Base-by-base conservation (phyloP, 768 basidiomycete species). In the Trametopsis cervina region DNA sequence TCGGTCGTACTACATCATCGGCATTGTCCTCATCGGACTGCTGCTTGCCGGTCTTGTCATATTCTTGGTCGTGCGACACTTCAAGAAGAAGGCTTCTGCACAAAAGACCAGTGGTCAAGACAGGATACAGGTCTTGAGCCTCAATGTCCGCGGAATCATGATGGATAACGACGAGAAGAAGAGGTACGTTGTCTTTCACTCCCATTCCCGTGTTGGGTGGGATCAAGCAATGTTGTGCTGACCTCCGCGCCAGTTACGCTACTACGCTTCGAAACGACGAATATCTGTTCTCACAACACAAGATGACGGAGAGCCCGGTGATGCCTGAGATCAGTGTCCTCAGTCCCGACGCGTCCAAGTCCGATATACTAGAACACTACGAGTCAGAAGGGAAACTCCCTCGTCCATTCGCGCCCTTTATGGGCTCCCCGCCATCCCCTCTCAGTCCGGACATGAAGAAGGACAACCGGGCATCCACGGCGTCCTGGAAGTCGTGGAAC, bases 321-420 rank as follows among this genome's bases (percentile, higher is more conserved):
- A 67, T 85, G 49, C 85, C 85, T 9, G 68, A 71, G 13, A 75
- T 70, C 56, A 68, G 70, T 18, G 60, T 76, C 49, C 52, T 68
- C 21, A 68, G 64, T 26, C 60, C 68, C 9, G 61, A 53, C 57
- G 63, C 57, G 43, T 60, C 67, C 26, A 64, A 66, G 39, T 66
- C 74, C 42, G 71, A 74, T 42, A 68, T 75, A 46, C 47, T 76
- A 47, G 59, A 70, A 21, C 71, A 70, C 58, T 70, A 78, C 59
- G 57, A 65, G 40, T 63, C 68, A 50, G 68, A 67, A 20, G 70
- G 71, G 42, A 67, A 56, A 35, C 60, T 74, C 51, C 73, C 73
- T 21, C 65, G 64, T 24, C 63, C 73, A 9, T 68, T 73, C 61
- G 50, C 60, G 53, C 70, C 74, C 25, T 70, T 71, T 54, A 44